A percentile compares a stretch with the other conserved stretches of the same genome.
phyloP scores from a whole-genome alignment of 2,329 filamentous ascomycete species.

The Cadophora malorum region DNA sequence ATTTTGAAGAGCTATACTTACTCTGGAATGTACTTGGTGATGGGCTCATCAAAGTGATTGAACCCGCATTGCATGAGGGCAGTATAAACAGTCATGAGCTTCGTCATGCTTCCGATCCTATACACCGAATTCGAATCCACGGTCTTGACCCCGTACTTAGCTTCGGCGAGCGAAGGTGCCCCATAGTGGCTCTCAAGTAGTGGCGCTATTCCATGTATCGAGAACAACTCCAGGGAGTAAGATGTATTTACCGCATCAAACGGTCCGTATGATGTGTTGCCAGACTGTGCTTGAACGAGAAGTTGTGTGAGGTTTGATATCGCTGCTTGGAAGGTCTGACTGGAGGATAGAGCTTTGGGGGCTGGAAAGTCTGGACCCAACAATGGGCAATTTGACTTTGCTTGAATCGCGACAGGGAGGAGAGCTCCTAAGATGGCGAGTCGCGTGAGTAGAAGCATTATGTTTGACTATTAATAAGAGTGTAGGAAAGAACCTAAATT shows the following conservation, averaged over 20 bases:
- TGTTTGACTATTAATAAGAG: not conserved
- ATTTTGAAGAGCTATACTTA: not conserved
- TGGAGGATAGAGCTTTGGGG: constrained; percentile 26
- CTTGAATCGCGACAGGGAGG: constrained; percentile 3
- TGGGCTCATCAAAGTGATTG: constrained; percentile 48
- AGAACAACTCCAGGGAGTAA: constrained; percentile 50
- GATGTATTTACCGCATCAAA: constrained; percentile 42
- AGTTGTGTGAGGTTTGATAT: constrained; percentile 27
- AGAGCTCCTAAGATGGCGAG: constrained; percentile 17
- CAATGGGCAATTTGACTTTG: constrained; percentile 22
- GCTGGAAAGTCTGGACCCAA: constrained; percentile 27
- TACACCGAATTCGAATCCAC: constrained; percentile 52
- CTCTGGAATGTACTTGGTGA: constrained; percentile 53
- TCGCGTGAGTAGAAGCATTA: not conserved
- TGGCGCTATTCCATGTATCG: constrained; percentile 42
- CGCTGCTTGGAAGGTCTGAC: constrained; percentile 25
- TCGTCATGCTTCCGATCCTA: constrained; percentile 52
- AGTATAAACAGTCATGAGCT: constrained; percentile 52
- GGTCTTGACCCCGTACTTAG: constrained; percentile 44
- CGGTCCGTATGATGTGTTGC: constrained; percentile 28
- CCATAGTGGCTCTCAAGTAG: constrained; percentile 48
- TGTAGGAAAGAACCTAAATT: not conserved
- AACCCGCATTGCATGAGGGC: constrained; percentile 52
- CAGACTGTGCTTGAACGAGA: constrained; percentile 24
- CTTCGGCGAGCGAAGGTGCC: constrained; percentile 43